Conservation (phyloP, 1,284 basidiomycete species). For the Leccinum subrobustum region DNA sequence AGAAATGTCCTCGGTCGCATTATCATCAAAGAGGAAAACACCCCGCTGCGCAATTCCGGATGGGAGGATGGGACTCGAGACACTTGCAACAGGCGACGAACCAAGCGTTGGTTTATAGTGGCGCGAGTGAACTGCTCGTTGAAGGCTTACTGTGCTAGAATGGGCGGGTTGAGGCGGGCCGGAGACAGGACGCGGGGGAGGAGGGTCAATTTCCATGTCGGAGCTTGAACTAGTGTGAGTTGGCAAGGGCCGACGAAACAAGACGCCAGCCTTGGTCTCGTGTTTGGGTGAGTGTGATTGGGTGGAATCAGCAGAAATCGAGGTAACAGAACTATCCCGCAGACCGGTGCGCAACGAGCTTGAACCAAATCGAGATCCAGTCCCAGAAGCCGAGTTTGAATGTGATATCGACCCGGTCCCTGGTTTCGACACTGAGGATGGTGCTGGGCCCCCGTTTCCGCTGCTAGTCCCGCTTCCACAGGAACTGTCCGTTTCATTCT, state of each 20-base stretch:
- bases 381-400: slow-evolving; percentile 26
- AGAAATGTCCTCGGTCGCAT: slow-evolving; percentile 11
- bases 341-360: slow-evolving; percentile 25
- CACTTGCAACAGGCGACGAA: slow-evolving; percentile 16
- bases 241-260: slow-evolving; percentile 8
- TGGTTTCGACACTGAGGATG: slow-evolving; percentile 19
- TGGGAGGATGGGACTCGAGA: slow-evolving; percentile 19
- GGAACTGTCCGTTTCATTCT: slow-evolving; percentile 15
- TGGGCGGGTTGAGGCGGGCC: slow-evolving; percentile 15
- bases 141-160: background rate
- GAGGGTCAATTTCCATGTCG: slow-evolving; percentile 32
- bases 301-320: slow-evolving; percentile 26
- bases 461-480: slow-evolving; percentile 13
- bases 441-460: slow-evolving; percentile 11
- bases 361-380: slow-evolving; percentile 27
- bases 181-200: slow-evolving; percentile 20
- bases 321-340: slow-evolving; percentile 31
- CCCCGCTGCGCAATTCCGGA: background rate
- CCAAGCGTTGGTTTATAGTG: slow-evolving; percentile 8
- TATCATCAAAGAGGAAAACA: slow-evolving; percentile 2
- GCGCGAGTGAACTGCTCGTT: background rate
- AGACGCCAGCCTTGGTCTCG: slow-evolving; percentile 3
- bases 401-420: slow-evolving; percentile 25
- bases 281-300: slow-evolving; percentile 17
- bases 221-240: slow-evolving; percentile 6